Base-by-base conservation (phyloP, 768 basidiomycete species). In the Epithele typhae region DNA sequence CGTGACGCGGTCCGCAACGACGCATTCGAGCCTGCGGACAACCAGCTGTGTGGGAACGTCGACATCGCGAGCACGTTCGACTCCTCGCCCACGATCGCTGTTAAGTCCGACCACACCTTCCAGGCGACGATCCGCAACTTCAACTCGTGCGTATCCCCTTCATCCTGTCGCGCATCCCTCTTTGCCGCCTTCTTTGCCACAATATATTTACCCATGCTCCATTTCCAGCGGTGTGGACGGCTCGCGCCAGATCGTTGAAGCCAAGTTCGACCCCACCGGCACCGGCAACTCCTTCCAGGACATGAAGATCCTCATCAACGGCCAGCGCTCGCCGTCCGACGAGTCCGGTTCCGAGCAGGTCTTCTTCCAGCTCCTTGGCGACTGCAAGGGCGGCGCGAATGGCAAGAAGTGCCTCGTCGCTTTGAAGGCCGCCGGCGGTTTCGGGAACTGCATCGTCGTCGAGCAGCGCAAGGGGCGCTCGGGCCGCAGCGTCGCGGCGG, bases 361-460 rank as follows among this genome's bases (percentile, higher is more conserved):
- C 40, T 60, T 62, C 0, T 76, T 71, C 38, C 51, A 66, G 45
- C 65, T 82, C 23, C 77, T 79, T 2, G 60, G 72, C 19, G 70
- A 60, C 43, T 81, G 79, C 59, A 66, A 72, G 12, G 79, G 79
- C 44, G 79, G 79, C 30, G 25, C 60, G 0, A 47, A 61, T 5
- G 61, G 64, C 2, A 67, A 77, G 58, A 65, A 68, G 19, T 82
- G 79, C 60, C 64, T 82, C 46, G 75, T 70, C 63, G 71, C 74
- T 22, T 74, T 80, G 53, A 69, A 62, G 35, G 74, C 76, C n/a
- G 60, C 72, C 17, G 70, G 67, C 18, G 73, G 75, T 22, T 79
- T 78, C 59, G 78, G 78, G 42, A 79, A 76, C 58, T 81, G 78
- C 48, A 69, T 73, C 10, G 76, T 69, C 25, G 73, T 79, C 23